Evolutionary conservation across 2,329 filamentous ascomycete species (phyloP).

Genomic region (Diaporthe citriasiana): DNA sequence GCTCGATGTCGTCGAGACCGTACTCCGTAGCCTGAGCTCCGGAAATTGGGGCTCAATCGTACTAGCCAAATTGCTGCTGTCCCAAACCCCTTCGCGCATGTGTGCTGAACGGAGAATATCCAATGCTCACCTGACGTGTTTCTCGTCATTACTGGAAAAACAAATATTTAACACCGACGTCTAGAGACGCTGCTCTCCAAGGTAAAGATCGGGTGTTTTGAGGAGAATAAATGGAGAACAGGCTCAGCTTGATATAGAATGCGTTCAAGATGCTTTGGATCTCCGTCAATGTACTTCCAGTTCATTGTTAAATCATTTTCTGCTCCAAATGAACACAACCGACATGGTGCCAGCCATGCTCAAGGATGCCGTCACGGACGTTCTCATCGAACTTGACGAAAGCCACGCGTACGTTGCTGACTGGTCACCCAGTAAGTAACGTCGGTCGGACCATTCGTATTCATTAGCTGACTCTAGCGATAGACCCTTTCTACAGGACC

Average conservation of each 20-base stretch:
- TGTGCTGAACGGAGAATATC: not conserved
- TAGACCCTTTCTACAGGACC: slow-evolving; percentile 73
- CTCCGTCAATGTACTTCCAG: slow-evolving; percentile 77
- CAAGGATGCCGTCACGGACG: not conserved
- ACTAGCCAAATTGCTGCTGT: not conserved
- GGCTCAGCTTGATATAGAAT: not conserved
- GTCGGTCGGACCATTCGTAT: not conserved
- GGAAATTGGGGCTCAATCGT: not conserved
- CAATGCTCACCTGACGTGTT: not conserved
- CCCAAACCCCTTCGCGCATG: not conserved
- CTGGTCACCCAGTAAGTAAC: not conserved
- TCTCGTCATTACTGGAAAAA: not conserved
- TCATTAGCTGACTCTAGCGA: slow-evolving; percentile 47
- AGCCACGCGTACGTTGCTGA: not conserved
- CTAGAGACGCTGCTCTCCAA: not conserved
- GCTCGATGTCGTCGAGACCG: not conserved
- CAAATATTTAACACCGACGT: not conserved
- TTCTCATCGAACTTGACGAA: not conserved
- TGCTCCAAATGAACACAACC: slow-evolving; percentile 59
- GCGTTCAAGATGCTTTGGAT: not conserved
- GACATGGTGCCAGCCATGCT: not conserved
- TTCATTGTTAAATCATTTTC: slow-evolving; percentile 84
- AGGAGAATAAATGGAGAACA: not conserved
- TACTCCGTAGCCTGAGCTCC: not conserved
- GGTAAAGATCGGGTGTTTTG: not conserved